These are phyloP conservation scores for Verbena officinalis DNA, from an alignment of 257 asterid species.

Conservation along the genomic window DNA sequence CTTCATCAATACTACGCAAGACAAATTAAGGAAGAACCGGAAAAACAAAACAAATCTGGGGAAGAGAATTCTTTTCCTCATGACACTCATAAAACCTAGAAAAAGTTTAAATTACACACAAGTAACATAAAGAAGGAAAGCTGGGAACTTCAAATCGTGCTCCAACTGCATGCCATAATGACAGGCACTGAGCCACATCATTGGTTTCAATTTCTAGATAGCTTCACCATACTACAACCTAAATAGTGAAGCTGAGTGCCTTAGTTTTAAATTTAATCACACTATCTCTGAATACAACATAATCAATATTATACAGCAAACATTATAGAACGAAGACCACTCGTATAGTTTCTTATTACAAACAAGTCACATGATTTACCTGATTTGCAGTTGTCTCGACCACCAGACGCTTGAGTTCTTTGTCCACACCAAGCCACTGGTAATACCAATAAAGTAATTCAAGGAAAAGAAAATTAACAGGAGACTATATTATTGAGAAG, in stretches of 20 bases:
- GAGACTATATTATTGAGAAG: conserved; percentile 1
- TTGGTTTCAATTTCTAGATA: conserved; percentile 7
- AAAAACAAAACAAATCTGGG: not conserved
- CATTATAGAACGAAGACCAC: not conserved
- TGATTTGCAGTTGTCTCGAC: conserved; percentile 80
- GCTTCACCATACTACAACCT: not conserved
- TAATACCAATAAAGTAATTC: conserved; percentile 14
- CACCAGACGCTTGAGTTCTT: conserved; percentile 71
- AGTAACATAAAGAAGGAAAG: not conserved
- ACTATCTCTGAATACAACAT: not conserved
- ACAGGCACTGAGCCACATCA: not conserved
- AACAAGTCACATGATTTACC: conserved; percentile 41
- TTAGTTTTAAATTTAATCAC: not conserved
- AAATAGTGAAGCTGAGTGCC: not conserved
- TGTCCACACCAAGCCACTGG: conserved; percentile 87
- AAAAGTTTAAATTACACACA: not conserved
- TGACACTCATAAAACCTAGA: conserved; percentile 5
- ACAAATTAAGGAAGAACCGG: not conserved
- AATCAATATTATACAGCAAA: conserved; percentile 4
- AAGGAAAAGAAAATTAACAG: conserved; percentile 14
- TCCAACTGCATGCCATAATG: not conserved
- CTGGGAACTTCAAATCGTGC: not conserved
- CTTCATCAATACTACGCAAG: not conserved
- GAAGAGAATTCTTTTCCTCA: not conserved
- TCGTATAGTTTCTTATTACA: conserved; percentile 3